These are phyloP conservation scores for Claviceps sp. DNA, from an alignment of 2,329 filamentous ascomycete genomes.

Conservation along the genomic window DNA sequence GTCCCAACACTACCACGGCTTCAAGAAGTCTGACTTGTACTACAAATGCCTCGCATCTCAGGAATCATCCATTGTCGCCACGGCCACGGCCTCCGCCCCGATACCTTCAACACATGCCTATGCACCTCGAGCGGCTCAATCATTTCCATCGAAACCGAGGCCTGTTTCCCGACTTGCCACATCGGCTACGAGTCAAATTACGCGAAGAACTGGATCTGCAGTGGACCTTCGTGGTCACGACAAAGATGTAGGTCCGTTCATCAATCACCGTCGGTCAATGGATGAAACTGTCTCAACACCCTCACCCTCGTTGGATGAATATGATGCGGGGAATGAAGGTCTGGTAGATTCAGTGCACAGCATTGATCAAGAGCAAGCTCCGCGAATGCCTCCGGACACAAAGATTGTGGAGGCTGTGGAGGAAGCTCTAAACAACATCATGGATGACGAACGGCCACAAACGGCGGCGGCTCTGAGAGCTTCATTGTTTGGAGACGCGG, in stretches of 20 bases:
- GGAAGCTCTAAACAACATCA: slow-evolving; percentile 79
- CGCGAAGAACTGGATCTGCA: slow-evolving; percentile 32
- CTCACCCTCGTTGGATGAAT: slow-evolving; percentile 64
- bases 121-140: slow-evolving; percentile 20
- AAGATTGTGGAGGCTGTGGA: slow-evolving; percentile 88
- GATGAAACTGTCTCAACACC: slow-evolving; percentile 42
- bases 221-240: slow-evolving; percentile 30
- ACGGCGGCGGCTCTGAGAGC: slow-evolving; percentile 50
- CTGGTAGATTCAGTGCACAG: slow-evolving; percentile 63
- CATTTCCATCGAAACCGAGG: slow-evolving; percentile 30
- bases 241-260: slow-evolving; percentile 25
- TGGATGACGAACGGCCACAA: slow-evolving; percentile 60
- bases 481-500: slow-evolving; percentile 43
- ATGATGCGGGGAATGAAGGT: slow-evolving; percentile 59
- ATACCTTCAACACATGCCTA: slow-evolving; percentile 8
- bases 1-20: slow-evolving; percentile 63
- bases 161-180: slow-evolving; percentile 26
- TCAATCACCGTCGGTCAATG: slow-evolving; percentile 48
- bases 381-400: slow-evolving; percentile 52
- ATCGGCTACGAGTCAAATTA: slow-evolving; percentile 21
- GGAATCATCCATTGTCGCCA: slow-evolving; percentile 34
- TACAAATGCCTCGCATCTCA: slow-evolving; percentile 93
- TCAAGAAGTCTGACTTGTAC: slow-evolving; percentile 86
- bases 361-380: slow-evolving; percentile 50
- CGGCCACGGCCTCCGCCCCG: not conserved